Percentiles rank a stretch among this genome's conserved stretches.
phyloP scores from a whole-genome alignment of 148 eudicot species.

The Suaeda aralocaspica region DNA sequence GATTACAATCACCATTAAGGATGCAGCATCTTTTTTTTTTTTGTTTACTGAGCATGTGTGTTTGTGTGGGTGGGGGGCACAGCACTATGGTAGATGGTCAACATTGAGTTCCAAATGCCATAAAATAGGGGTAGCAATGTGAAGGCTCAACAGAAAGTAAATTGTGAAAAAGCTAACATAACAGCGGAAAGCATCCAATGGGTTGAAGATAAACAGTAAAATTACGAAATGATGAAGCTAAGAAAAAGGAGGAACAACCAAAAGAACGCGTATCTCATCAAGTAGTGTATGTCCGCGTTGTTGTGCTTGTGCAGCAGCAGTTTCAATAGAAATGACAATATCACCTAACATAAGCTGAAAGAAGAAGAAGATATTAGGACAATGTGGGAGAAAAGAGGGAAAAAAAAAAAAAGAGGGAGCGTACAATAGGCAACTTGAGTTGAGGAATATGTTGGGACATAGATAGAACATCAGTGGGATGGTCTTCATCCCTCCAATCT shows the following conservation, averaged over 20 bases:
- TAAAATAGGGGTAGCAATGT: neutral
- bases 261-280: slow-evolving; percentile 85
- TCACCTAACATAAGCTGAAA: slow-evolving; percentile 98
- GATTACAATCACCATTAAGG: neutral
- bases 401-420: too few relatives aligned
- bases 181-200: neutral
- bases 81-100: neutral
- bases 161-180: neutral
- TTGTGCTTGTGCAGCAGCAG: slow-evolving; percentile 90
- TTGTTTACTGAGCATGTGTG: neutral
- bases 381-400: too few relatives aligned
- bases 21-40: neutral
- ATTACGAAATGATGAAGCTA: neutral
- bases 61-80: neutral
- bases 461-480: slow-evolving; percentile 93
- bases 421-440: slow-evolving; percentile 76
- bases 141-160: neutral
- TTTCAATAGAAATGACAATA: slow-evolving; percentile 89
- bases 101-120: neutral
- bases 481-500: slow-evolving; percentile 95
- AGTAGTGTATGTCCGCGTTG: slow-evolving; percentile 87
- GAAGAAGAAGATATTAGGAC: slow-evolving; percentile 20
- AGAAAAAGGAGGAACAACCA: slow-evolving; percentile 37
- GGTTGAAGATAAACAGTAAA: neutral
- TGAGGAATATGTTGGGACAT: slow-evolving; percentile 96